Percentiles rank a stretch among this genome's conserved stretches.
Conservation (phyloP, 768 basidiomycete genomes). For the Cantharellus cinnabarinus region DNA sequence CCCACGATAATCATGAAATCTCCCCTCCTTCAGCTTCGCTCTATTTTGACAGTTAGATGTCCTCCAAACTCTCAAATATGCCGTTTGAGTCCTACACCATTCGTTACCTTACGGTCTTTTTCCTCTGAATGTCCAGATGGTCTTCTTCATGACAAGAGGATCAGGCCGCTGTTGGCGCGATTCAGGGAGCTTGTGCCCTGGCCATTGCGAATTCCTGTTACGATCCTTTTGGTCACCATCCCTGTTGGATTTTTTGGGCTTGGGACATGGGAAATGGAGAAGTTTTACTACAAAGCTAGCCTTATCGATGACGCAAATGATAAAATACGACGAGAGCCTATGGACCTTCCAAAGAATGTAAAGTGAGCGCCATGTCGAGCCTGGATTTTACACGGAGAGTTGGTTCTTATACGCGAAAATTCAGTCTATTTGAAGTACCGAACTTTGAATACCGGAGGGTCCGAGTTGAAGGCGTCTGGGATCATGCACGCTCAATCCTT, state of each 20-base stretch:
- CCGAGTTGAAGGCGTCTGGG: constrained; percentile 53
- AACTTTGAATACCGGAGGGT: constrained; percentile 86
- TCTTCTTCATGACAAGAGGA: too few relatives aligned
- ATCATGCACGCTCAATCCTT: constrained; percentile 56
- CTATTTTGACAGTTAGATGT: too few relatives aligned
- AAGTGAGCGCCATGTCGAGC: constrained; percentile 35
- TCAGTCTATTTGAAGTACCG: constrained; percentile 52
- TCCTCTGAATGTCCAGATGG: too few relatives aligned
- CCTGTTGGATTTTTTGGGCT: constrained; percentile 80
- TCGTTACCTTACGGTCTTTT: too few relatives aligned
- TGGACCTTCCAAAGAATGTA: constrained; percentile 61
- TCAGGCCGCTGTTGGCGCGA: too few relatives aligned
- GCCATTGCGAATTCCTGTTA: not conserved
- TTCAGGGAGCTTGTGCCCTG: too few relatives aligned
- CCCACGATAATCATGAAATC: too few relatives aligned
- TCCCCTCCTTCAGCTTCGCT: too few relatives aligned
- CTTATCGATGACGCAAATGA: constrained; percentile 87
- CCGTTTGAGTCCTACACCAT: too few relatives aligned
- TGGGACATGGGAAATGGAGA: constrained; percentile 84
- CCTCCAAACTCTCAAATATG: too few relatives aligned
- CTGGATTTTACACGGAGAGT: not conserved
- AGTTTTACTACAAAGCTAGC: constrained; percentile 85
- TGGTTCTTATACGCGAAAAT: constrained; percentile 7
- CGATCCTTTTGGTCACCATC: constrained; percentile 50
- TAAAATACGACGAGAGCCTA: constrained; percentile 61